Base-by-base conservation (phyloP, 805 yeast genomes). In the Candida wancherniae region DNA sequence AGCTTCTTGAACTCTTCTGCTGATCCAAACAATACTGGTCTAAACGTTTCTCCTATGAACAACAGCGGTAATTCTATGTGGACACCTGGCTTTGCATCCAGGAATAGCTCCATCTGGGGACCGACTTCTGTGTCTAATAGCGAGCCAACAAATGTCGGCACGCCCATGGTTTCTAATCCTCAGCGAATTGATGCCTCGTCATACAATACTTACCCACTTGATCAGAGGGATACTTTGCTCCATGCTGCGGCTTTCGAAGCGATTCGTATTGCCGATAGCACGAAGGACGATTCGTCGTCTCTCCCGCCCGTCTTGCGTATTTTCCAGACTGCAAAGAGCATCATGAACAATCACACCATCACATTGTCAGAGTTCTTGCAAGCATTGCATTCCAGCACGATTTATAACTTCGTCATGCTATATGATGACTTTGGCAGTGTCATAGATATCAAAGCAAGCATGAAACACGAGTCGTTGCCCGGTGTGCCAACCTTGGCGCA, bases 351-450 rank as follows among this genome's bases (percentile, higher is more conserved):
- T 46, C 46, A 42, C 33, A 49, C 30, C 19, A 50, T 50, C 28
- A 53, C 50, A 36, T 60, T 46, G 40, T 65, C 53, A 37, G 63
- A 46, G 22, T 60, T 53, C 34, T 48, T 66, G 32, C 29, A 31
- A 18, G 29, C 42, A 19, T 33, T 45, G 25, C 39, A 33, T n/a
- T 31, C 43, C 6, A 31, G 40, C 19, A 33, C 30, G 15, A 15
- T 15, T 22, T 51, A 57, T 33, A 51, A 53, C 15, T 72, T 71
- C 44, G 72, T 69, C 14, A 50, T 69, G 24, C 43, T 63, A 14
- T 65, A 63, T 42, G 75, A 71, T 39, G 71, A 69, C 33, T 50
- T 60, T 24, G 70, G 71, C 1, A 58, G 55, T n/a, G 69, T 71
- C 3, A 57, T 62, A 6, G 68, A 61, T 40, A 55, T 71, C 21